phyloP scores from a whole-genome alignment of 192 early-diverging fungal species.

The Coemansia sp. region DNA sequence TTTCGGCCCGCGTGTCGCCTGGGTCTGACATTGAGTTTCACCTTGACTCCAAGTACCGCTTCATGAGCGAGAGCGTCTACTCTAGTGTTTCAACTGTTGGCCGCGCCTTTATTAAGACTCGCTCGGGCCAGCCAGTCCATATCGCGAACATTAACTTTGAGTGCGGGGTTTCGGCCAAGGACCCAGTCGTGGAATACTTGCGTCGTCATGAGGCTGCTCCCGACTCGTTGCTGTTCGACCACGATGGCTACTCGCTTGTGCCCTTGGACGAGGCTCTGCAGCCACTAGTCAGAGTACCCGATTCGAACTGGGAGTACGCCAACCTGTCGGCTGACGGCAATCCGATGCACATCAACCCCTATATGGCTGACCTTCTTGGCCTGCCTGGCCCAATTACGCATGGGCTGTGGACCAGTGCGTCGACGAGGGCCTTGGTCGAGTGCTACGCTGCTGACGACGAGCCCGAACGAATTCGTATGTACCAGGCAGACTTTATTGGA shows the following conservation, averaged over 20 bases:
- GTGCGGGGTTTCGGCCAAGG: slow-evolving; percentile 63
- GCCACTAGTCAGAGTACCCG: slow-evolving; percentile 53
- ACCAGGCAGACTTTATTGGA: slow-evolving; percentile 77
- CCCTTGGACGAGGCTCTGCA: background rate
- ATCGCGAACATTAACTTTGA: slow-evolving; percentile 76
- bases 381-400: slow-evolving; percentile 90
- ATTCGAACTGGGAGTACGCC: slow-evolving; percentile 79
- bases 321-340: slow-evolving; percentile 79
- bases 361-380: slow-evolving; percentile 82
- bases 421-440: slow-evolving; percentile 88
- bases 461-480: slow-evolving; percentile 76
- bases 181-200: slow-evolving; percentile 83
- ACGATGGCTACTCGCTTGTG: slow-evolving; percentile 57
- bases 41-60: slow-evolving; percentile 68
- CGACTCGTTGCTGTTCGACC: slow-evolving; percentile 69
- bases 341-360: slow-evolving; percentile 91
- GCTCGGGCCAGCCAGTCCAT: slow-evolving; percentile 59
- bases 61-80: slow-evolving; percentile 58
- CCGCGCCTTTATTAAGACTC: slow-evolving; percentile 55
- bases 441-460: slow-evolving; percentile 83
- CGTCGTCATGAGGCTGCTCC: slow-evolving; percentile 65
- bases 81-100: slow-evolving; percentile 70
- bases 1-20: slow-evolving; percentile 43
- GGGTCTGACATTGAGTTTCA: slow-evolving; percentile 69
- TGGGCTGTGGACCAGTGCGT: slow-evolving; percentile 92